Evolutionary conservation across 1,284 basidiomycete genomes (phyloP), one percentile per base, ranked within the genome.

Genomic region (Fomitiporia mediterranea): DNA sequence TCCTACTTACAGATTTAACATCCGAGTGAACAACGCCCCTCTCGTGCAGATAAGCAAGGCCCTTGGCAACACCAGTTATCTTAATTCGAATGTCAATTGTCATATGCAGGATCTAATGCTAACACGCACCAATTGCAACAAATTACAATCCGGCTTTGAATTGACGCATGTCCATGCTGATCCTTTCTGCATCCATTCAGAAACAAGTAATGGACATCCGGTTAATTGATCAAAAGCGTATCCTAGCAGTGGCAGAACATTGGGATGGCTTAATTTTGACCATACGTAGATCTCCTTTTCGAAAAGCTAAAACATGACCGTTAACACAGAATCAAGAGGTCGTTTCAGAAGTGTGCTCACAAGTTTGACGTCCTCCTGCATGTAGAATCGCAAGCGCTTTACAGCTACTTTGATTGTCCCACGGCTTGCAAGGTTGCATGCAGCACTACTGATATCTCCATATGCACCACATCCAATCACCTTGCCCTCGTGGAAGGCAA

Each of bases 1-100:
- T n/a, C n/a, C n/a, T 3, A 23, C 48, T 5, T 40, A 56, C 54
- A 3, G 47, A 30, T 56, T 56, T 56, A 30, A 56, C 30, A 27
- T 56, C 47, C 23, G 54, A 38, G 17, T 56, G 54, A 25, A 56
- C 28, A n/a, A 56, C 32, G 13, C 37, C 38, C 15, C 43, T 25
- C 13, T 43, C 37, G 23, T 56, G 54, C 13, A 56, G 40, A 19
- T 56, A 56, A 23, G 34, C 2, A 4, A 56, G 47, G 15, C 54
- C 54, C 19, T 42, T 17, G 4, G 54, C 54, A 13, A 56, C 43
- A 11, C 48, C 48, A 28, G 28, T 19, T 8, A 51, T 13, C 54
- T 43, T 9, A 43, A 23, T 25, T 43, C 37, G 37, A 13, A 39
- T 39, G 21, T 43, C 42, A 21, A 43, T 19, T 23, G 21, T 43